These are phyloP conservation scores for Pichia cabralensis DNA, from an alignment of 805 yeast genomes.

Conservation along the genomic window DNA sequence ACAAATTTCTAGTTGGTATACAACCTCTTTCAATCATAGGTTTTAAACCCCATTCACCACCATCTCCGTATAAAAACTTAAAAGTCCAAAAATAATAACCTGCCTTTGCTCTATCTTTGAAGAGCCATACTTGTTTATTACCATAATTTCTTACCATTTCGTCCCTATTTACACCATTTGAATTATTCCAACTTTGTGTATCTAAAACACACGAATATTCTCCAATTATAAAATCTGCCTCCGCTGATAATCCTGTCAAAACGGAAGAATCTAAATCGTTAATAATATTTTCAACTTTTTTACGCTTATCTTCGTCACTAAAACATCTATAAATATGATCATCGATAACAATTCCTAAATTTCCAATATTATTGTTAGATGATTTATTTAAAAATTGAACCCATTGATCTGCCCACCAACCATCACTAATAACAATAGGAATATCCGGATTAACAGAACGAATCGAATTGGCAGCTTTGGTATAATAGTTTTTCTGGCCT, in stretches of 20 bases:
- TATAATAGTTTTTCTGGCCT: slow-evolving; percentile 51
- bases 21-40: slow-evolving; percentile 64
- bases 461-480: slow-evolving; percentile 51
- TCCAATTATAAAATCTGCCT: slow-evolving; percentile 67
- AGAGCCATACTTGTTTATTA: slow-evolving; percentile 36
- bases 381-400: slow-evolving; percentile 47
- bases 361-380: slow-evolving; percentile 28
- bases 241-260: slow-evolving; percentile 35
- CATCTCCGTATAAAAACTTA: slow-evolving; percentile 79
- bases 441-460: slow-evolving; percentile 42
- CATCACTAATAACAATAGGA: slow-evolving; percentile 81
- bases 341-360: slow-evolving; percentile 65
- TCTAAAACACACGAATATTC: slow-evolving; percentile 88
- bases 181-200: slow-evolving; percentile 59
- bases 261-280: slow-evolving; percentile 42
- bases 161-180: slow-evolving; percentile 32
- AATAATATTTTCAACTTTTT: slow-evolving; percentile 55
- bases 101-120: slow-evolving; percentile 43
- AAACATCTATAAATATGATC: slow-evolving; percentile 83
- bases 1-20: slow-evolving; percentile 28
- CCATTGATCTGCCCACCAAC: slow-evolving; percentile 87
- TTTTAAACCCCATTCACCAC: slow-evolving; percentile 94
- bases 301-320: slow-evolving; percentile 59
- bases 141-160: slow-evolving; percentile 57
- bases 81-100: slow-evolving; percentile 90